Evolutionary conservation across 345 rosid genomes (phyloP), one percentile per base, ranked within the genome.

Genomic region (Eucalyptus leucophloia): DNA sequence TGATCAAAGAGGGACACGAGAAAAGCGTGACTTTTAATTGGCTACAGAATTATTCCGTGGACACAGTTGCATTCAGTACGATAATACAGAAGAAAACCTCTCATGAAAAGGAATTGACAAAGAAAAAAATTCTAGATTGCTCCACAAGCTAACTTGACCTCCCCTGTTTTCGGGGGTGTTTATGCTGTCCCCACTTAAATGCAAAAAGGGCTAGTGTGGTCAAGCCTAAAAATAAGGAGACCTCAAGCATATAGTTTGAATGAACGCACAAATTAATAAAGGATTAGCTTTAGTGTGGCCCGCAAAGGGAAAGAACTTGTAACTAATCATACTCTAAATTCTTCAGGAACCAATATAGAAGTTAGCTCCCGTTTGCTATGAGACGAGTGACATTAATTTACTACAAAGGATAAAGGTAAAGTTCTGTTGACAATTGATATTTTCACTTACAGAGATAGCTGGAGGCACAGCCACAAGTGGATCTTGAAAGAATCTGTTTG

Each of bases 401-500:
- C 45, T 44, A 44, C 2, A 44, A 44, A 44, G 45, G 45, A 44
- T 44, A 7, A 44, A 44, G 45, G 8, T 44, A 44, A 44, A 44
- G 45, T 44, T 44, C 45, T 44, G 45, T 44, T 44, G 45, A 44
- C 45, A 44, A 44, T 44, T 44, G 8, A 44, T 44, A 44, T 44
- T 44, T 44, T 44, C 45, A 44, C 45, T 44, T 44, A 44, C 45
- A 44, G 8, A 44, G 8, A 44, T 44, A 44, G 45, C 45, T 44
- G 45, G 45, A 44, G 45, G 45, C 45, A 44, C 45, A 44, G 45
- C 8, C 45, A 44, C 45, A 44, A 97, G 96, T 40, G 99, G 99
- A 94, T 97, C 99, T 91, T 94, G 92, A 93, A 97, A 97, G 92
- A 97, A 97, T 91, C 91, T 96, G 86, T 97, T 97, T 11, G 99